Evolutionary conservation across 345 rosid genomes (phyloP), one percentile per base, ranked within the genome.

Genomic region (Arabidopsis suecica): DNA sequence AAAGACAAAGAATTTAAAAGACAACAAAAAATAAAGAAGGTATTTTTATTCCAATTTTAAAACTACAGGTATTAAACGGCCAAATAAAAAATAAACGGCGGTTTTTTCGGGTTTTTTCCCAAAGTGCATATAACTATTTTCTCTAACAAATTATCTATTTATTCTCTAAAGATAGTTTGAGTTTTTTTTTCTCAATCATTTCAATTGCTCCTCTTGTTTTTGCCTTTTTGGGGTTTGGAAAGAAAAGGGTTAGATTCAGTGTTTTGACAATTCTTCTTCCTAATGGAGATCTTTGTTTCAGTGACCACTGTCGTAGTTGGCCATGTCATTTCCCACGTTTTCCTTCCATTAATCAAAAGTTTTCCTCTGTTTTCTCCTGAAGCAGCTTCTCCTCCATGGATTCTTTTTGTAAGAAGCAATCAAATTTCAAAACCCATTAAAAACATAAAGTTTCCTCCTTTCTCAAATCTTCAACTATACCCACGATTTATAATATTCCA

Each of bases 371-470:
- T 56, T 48, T 36, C 14, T 74, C 44, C 25, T 28, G 53, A 48
- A 57, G 66, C 41, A 32, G 4, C 28, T 30, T 66, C 71, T 55
- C 51, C 44, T 74, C 66, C 53, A 66, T 58, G 58, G 72, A 48
- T 66, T 28, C 67, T 28, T 16, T 48, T 11, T 74, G 23, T 37
- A 32, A 64, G 49, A 32, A 64, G 49, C 55, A 34, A 34, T 20
- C 37, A 22, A 30, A 48, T 48, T 36, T 51, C 51, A 71, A 61
- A 61, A 9, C 57, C 71, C 18, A 57, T 50, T 18, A 28, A 54
- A n/a, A 57, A 48, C 25, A 28, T 47, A 32, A 56, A 74, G 60
- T 74, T 66, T 74, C 73, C 67, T 67, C 73, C 54, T 67, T 75
- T 49, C 73, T 75, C 67, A 38, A 60, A 59, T 68, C 20, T 59